phyloP scores from a whole-genome alignment of 2,329 filamentous ascomycete genomes.

The Monascus ruber region DNA sequence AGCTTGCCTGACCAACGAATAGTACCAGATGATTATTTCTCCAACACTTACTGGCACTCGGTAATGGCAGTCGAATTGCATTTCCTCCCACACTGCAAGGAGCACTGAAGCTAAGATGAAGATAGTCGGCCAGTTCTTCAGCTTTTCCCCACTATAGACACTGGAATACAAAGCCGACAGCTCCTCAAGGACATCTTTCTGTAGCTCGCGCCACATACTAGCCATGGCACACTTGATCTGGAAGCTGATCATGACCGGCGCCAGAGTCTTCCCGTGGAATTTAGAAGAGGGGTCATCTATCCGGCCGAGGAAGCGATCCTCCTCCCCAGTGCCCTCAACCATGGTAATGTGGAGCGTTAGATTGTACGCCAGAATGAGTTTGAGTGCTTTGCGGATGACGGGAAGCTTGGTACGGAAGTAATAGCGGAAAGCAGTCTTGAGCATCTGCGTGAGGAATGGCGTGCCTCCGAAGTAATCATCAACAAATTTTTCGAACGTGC shows the following conservation, averaged over 20 bases:
- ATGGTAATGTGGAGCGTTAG: constrained; percentile 89
- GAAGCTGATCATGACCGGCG: constrained; percentile 99
- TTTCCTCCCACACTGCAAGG: constrained; percentile 92
- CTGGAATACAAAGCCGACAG: constrained; percentile 89
- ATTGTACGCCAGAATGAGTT: constrained; percentile 92
- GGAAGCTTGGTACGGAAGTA: constrained; percentile 79
- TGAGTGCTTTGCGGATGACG: constrained; percentile 88
- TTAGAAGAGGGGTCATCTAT: constrained; percentile 79
- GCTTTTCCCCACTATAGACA: constrained; percentile 90
- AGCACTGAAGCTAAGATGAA: constrained; percentile 94
- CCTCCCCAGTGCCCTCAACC: constrained; percentile 77
- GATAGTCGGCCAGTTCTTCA: constrained; percentile 98
- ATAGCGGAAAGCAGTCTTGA: constrained; percentile 91
- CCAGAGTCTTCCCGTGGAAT: constrained; percentile 80
- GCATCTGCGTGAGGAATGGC: constrained; percentile 85
- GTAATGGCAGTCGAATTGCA: constrained; percentile 98
- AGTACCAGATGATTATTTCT: too few species aligned
- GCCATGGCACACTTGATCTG: constrained; percentile 96
- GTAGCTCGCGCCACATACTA: constrained; percentile 95
- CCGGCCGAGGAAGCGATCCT: constrained; percentile 65
- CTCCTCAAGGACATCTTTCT: constrained; percentile 92
- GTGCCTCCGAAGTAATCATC: constrained; percentile 95
- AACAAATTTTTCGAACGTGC: constrained; percentile 83
- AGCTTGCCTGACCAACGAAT: too few species aligned
- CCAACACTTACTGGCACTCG: constrained; percentile 51